phyloP scores from a whole-genome alignment of 2,329 filamentous ascomycete genomes.

The Trichoderma polysporum region DNA sequence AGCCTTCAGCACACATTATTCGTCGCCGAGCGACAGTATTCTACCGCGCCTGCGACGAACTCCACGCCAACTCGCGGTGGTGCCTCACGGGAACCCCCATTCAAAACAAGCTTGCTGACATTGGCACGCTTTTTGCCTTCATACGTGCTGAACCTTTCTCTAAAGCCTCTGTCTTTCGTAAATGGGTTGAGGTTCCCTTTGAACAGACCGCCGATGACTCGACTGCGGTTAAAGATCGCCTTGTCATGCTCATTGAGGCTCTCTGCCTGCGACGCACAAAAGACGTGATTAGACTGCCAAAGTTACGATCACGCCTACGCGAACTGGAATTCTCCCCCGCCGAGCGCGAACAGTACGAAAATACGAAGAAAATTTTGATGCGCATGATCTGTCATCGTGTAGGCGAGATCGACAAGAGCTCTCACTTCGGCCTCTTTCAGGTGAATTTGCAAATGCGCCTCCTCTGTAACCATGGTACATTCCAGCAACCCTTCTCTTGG shows the following conservation, averaged over 20 bases:
- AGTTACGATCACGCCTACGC: background rate
- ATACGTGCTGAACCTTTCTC: conserved; percentile 44
- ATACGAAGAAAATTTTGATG: conserved; percentile 38
- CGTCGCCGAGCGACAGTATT: conserved; percentile 47
- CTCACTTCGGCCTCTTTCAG: conserved; percentile 47
- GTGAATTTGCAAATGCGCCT: conserved; percentile 46
- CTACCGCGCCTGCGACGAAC: conserved; percentile 41
- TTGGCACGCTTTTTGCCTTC: conserved; percentile 52
- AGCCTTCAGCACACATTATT: conserved; percentile 48
- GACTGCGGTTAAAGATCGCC: conserved; percentile 29
- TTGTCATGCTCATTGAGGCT: conserved; percentile 37
- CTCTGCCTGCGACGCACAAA: conserved; percentile 45
- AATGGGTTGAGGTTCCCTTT: conserved; percentile 44
- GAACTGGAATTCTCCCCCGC: conserved; percentile 1
- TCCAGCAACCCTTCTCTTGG: conserved; percentile 47
- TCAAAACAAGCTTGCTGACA: conserved; percentile 53
- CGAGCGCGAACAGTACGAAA: conserved; percentile 32
- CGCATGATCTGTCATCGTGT: conserved; percentile 40
- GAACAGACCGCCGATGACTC: conserved; percentile 26
- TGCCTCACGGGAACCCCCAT: conserved; percentile 55
- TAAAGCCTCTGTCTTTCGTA: conserved; percentile 41
- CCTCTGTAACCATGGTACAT: conserved; percentile 52
- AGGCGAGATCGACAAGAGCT: conserved; percentile 35
- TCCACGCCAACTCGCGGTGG: conserved; percentile 49
- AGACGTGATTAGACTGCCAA: conserved; percentile 40